These are phyloP conservation scores for Lasiodiplodia sp. DNA, from an alignment of 2,329 filamentous ascomycete species.

Conservation along the genomic window DNA sequence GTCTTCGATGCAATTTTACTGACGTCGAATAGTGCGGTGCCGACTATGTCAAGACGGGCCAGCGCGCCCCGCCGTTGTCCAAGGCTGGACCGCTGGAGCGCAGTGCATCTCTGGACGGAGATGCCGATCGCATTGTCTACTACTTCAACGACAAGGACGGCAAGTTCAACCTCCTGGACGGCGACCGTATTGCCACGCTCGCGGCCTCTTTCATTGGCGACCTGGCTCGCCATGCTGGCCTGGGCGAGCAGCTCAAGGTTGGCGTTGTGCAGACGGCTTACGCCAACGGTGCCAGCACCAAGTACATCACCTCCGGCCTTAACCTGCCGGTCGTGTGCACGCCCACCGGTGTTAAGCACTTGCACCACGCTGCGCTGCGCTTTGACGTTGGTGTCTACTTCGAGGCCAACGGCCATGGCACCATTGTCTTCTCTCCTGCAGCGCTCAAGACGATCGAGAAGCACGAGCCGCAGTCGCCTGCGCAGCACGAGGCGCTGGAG, in stretches of 20 bases:
- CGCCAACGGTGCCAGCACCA: conserved; percentile 93
- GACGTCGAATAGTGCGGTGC: conserved; percentile 74
- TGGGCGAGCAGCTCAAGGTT: conserved; percentile 82
- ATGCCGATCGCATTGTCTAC: conserved; percentile 94
- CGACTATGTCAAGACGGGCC: conserved; percentile 97
- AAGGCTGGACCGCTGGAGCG: conserved; percentile 79
- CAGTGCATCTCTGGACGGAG: conserved; percentile 91
- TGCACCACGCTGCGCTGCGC: conserved; percentile 94
- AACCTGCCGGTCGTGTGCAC: conserved; percentile 92
- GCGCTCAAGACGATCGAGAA: conserved; percentile 80
- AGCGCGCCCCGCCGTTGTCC: conserved; percentile 84
- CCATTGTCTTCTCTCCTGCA: conserved; percentile 88
- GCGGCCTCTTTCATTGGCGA: conserved; percentile 94
- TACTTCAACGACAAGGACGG: conserved; percentile 86
- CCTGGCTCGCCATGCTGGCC: conserved; percentile 78
- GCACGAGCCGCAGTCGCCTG: conserved; percentile 86
- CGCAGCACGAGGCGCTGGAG: conserved; percentile 87
- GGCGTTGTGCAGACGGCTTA: conserved; percentile 98
- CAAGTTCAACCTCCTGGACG: conserved; percentile 91
- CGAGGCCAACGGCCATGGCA: conserved; percentile 97
- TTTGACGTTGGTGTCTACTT: conserved; percentile 98
- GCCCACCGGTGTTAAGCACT: conserved; percentile 93
- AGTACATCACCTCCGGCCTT: conserved; percentile 87
- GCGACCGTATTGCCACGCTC: conserved; percentile 94
- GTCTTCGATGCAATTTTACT: not conserved